Base-by-base conservation (phyloP, 192 early-diverging fungal genomes). In the Umbelopsis ramanniana region DNA sequence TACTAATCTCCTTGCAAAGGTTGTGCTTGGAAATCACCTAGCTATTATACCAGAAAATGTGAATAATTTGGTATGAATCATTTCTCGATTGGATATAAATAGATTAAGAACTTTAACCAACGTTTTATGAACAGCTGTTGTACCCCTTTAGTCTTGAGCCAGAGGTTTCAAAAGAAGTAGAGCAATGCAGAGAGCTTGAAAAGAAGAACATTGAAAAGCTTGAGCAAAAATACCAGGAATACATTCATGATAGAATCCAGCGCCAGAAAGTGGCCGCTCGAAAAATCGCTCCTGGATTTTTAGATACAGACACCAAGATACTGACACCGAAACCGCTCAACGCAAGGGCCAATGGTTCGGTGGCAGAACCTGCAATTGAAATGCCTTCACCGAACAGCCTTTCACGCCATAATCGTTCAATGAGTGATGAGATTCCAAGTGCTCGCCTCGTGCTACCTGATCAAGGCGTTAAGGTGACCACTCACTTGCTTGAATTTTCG, bases 251-350 rank as follows among this genome's bases (percentile, higher is more conserved):
- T 54, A 72, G 76, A 63, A 50, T 84, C 50, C 75, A 82, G 6
- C 79, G 83, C 52, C 75, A 84, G 50, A 87, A 89, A 57, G 76
- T 69, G 9, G 70, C 76, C 35, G 88, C 88, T 40, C 69, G 87
- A 22, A 88, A 87, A 78, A 86, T 89, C 71, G 88, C 89, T 1
- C 89, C 89, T 38, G 89, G 89, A 19, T 86, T 89, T 72, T 47
- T 88, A 66, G 87, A 88, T 72, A 86, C 85, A n/a, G 85, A 86
- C 70, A 75, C 81, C 10, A 74, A 85, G 14, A 86, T 91, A 50
- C 70, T 91, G 46, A 85, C 83, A 23, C 87, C 87, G 3, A 76
- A 76, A 2, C 68, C 79, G 21, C 71, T 71, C 7, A 76, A 76
- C 70, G 63, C 79, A 15, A 72, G 71, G 26, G 50, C 68, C 0